Base-by-base conservation (phyloP, 805 yeast species). In the Ogataea populi-albae region DNA sequence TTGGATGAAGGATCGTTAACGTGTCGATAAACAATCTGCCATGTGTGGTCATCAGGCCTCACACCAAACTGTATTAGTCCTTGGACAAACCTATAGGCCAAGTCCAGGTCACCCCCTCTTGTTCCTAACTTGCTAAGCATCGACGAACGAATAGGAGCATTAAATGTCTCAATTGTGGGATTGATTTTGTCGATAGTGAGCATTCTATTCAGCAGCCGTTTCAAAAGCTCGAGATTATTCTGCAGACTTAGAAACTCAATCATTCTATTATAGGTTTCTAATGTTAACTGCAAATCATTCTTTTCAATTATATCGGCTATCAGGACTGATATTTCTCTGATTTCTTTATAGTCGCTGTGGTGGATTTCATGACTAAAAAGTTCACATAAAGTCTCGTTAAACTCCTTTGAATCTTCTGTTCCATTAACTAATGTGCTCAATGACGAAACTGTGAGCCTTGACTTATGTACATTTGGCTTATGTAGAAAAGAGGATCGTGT, bases 41-140 rank as follows among this genome's bases (percentile, higher is more conserved):
- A 38, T 6, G 43, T 38, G 23, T 23, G 26, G 12, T 10, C 6
- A 27, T 35, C 34, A 19, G 43, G 43, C 21, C 18, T 31, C 20
- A 34, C 19, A 5, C 17, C 12, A 18, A 30, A 21, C 26, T 21
- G 30, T 9, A 26, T 28, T 17, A 38, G 25, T 7, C 37, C 43
- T 4, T 32, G 14, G 15, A 37, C 14, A n/a, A 29, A 29, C 15
- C 34, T 12, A 7, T 23, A 6, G 3, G 40, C 29, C 6, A 37
- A 25, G 8, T 8, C 18, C 5, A 28, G 22, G 16, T 21, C 28
- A 3, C 15, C 16, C 4, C 9, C 12, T 14, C 15, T 18, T 9
- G 16, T 3, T 2, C 29, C 32, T 4, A 11, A 4, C 20, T 12
- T n/a, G 12, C 15, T 28, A 19, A 32, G 22, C 11, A 32, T 19